Percentiles rank a stretch among this genome's conserved stretches.
phyloP scores from a whole-genome alignment of 306 rosid species.

The Rosa persica region DNA sequence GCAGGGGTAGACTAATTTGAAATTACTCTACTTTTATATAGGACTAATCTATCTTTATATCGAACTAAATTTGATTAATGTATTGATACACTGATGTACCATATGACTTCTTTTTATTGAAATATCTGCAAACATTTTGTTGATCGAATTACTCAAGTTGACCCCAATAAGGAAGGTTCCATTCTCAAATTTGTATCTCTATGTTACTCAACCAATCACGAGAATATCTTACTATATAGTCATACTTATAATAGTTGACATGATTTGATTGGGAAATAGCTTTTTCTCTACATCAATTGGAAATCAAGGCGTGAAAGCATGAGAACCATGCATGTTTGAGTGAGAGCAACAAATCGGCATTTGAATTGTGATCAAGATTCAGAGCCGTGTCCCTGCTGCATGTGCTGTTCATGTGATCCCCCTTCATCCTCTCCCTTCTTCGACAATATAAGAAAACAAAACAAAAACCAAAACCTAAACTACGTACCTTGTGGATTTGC shows the following conservation, averaged over 20 bases:
- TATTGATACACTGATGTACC: background rate
- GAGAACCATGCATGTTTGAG: background rate
- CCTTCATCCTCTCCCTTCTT: background rate
- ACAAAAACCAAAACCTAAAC: background rate
- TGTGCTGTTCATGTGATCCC: constrained; percentile 10
- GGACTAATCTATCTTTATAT: no score
- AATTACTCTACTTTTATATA: no score
- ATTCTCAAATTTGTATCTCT: background rate
- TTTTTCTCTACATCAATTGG: background rate
- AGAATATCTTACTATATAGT: background rate
- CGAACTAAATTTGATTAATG: background rate
- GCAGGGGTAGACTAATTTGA: background rate
- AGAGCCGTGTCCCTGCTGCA: background rate
- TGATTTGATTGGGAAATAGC: background rate
- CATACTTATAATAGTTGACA: background rate
- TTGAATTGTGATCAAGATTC: background rate
- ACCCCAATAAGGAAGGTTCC: background rate
- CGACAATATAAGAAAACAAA: background rate
- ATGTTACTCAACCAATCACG: background rate
- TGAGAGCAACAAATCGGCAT: constrained; percentile 5
- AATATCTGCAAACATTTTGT: no score
- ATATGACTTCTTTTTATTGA: no score
- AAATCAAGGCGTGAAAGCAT: background rate
- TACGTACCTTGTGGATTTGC: background rate
- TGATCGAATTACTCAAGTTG: no score